These are phyloP conservation scores for Diutina catenulata DNA, from an alignment of 1,139 yeast genomes.

Conservation along the genomic window DNA sequence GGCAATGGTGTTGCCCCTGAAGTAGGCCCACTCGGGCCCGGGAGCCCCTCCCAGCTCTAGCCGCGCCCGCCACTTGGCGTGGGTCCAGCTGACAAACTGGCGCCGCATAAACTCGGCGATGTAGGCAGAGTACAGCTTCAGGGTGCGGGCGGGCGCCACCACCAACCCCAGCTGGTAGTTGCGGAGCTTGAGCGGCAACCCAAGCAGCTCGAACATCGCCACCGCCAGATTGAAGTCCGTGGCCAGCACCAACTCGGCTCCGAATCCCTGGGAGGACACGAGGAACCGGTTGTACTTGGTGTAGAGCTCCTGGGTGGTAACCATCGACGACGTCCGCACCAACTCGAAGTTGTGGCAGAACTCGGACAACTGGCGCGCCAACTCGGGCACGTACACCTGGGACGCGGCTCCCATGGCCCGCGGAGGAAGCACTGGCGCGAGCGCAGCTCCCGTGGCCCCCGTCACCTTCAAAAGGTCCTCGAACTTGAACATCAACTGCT, in stretches of 20 bases:
- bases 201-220: conserved; percentile 18
- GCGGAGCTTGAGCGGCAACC: conserved; percentile 22
- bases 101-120: not conserved
- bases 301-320: conserved; percentile 30
- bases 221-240: conserved; percentile 22
- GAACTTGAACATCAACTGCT: conserved; percentile 66
- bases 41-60: not conserved
- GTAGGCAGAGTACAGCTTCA: not conserved
- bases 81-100: not conserved
- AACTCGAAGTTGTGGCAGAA: conserved; percentile 27
- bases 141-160: conserved; percentile 10
- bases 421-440: conserved; percentile 17
- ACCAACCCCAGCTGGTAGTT: conserved; percentile 24
- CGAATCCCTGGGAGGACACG: conserved; percentile 28
- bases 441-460: conserved; percentile 27
- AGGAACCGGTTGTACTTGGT: conserved; percentile 31
- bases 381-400: conserved; percentile 23
- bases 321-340: conserved; percentile 24
- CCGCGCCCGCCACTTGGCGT: not conserved
- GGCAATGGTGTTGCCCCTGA: conserved; percentile 25
- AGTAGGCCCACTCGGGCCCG: conserved; percentile 7
- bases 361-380: conserved; percentile 40
- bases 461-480: conserved; percentile 57
- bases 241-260: conserved; percentile 22
- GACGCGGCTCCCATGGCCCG: conserved; percentile 21